Conservation (phyloP, 75 land plant species). For the Selaginella moellendorffii region DNA sequence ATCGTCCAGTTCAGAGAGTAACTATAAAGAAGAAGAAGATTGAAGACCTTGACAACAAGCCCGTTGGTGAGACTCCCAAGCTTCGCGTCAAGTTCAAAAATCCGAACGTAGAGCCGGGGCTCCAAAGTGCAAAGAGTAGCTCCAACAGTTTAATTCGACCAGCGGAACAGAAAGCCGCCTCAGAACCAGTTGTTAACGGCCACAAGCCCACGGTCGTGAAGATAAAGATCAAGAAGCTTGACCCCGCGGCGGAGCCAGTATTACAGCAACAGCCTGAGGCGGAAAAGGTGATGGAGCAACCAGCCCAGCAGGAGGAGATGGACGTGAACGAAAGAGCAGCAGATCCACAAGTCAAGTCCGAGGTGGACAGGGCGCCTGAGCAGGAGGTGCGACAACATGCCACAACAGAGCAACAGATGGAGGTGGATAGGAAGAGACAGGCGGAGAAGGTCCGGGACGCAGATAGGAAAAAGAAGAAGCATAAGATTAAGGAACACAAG, state of each 20-base stretch:
- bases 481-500: not conserved
- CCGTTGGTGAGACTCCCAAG: no score
- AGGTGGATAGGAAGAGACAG: constrained; percentile 6
- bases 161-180: constrained; percentile 9
- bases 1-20: constrained; percentile 24
- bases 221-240: not conserved
- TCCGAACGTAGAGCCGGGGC: no score
- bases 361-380: not conserved
- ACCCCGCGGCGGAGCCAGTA: constrained; percentile 14
- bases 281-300: not conserved
- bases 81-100: no score
- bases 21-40: constrained; percentile 18
- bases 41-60: constrained; percentile 8
- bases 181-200: not conserved
- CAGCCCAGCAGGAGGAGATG: constrained; percentile 4
- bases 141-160: no score
- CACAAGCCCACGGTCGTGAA: not conserved
- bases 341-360: constrained; percentile 9
- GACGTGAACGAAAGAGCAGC: not conserved
- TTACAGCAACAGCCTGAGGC: constrained; percentile 7
- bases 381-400: not conserved
- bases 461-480: not conserved
- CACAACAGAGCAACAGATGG: constrained; percentile 27
- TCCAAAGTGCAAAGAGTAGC: no score
- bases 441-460: not conserved